Evolutionary conservation across 805 yeast genomes (phyloP), one percentile per base, ranked within the genome.

Genomic region (Kodamaea kakaduensis): DNA sequence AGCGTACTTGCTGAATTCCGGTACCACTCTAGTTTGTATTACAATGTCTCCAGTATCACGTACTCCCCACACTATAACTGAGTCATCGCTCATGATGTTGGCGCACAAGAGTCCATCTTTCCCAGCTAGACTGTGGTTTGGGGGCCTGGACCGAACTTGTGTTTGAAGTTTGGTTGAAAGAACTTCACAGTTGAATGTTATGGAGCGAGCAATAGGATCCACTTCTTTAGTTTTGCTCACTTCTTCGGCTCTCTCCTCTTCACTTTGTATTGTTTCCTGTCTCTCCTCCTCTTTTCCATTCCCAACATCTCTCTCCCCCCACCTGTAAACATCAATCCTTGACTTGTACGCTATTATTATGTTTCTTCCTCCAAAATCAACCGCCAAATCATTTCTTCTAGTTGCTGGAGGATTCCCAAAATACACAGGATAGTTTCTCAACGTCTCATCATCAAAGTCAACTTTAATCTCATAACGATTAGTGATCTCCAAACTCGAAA

Each of bases 61-160:
- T 2, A 71, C 54, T 40, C 73, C 66, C 55, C 72, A 55, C 1
- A 71, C 58, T 1, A 65, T 46, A 4, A 73, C 69, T 9, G 58
- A 50, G 12, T 69, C 70, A 21, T 67, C 65, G 22, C 57, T 55
- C 25, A 72, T 44, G 6, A 67, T 54, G 25, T 69, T 50, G 3
- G 61, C 69, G 37, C 49, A 59, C 17, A 63, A 46, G 10, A 63
- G 54, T 1, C 71, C 72, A 45, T 69, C 73, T n/a, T 54, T 50
- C 1, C 75, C 75, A 4, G 35, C 38, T 6, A 26, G 6, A 15
- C 9, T 15, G 9, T 9, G 12, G 12, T 16, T 26, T 16, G 22
- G 15, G 19, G 9, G 28, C 9, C 9, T 13, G 20, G 29, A 8
- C 13, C 8, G 3, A 18, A n/a, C 10, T 6, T 36, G 34, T 9